These are phyloP conservation scores for Wickerhamomyces bovis DNA, from an alignment of 805 yeast species.

Conservation along the genomic window DNA sequence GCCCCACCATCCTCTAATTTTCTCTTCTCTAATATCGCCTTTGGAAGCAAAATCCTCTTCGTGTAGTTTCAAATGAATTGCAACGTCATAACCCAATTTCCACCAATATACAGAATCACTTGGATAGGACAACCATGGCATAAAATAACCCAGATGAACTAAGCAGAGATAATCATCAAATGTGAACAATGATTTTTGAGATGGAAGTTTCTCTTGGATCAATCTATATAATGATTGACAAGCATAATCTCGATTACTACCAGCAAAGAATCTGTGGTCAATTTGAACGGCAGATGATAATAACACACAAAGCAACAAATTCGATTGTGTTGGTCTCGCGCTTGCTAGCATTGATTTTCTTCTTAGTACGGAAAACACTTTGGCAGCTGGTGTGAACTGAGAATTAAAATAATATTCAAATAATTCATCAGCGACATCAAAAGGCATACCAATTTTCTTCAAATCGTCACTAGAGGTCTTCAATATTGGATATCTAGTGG, in stretches of 20 bases:
- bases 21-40: conserved; percentile 30
- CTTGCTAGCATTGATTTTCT: conserved; percentile 13
- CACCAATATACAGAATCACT: conserved; percentile 23
- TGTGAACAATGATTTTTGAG: conserved; percentile 1
- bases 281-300: conserved; percentile 16
- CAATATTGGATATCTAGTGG: conserved; percentile 12
- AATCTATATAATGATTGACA: conserved; percentile 14
- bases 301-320: conserved; percentile 14
- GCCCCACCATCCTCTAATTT: conserved; percentile 36
- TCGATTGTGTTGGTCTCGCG: conserved; percentile 13
- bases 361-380: conserved; percentile 19
- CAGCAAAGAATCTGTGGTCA: conserved; percentile 19
- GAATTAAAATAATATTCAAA: conserved; percentile 17
- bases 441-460: conserved; percentile 12
- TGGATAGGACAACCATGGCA: conserved; percentile 23
- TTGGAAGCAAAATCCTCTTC: conserved; percentile 1
- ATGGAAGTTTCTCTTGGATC: conserved; percentile 15
- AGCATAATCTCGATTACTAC: conserved; percentile 16
- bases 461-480: conserved; percentile 8
- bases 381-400: conserved; percentile 14
- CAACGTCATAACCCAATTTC: conserved; percentile 15
- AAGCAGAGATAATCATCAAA: conserved; percentile 20
- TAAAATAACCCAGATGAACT: conserved; percentile 18
- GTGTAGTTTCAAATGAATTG: conserved; percentile 5
- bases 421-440: conserved; percentile 19